A percentile compares a stretch with the other conserved stretches of the same genome.
Evolutionary conservation across 1,284 basidiomycete species (phyloP).

Genomic region (Boletus calvinii): DNA sequence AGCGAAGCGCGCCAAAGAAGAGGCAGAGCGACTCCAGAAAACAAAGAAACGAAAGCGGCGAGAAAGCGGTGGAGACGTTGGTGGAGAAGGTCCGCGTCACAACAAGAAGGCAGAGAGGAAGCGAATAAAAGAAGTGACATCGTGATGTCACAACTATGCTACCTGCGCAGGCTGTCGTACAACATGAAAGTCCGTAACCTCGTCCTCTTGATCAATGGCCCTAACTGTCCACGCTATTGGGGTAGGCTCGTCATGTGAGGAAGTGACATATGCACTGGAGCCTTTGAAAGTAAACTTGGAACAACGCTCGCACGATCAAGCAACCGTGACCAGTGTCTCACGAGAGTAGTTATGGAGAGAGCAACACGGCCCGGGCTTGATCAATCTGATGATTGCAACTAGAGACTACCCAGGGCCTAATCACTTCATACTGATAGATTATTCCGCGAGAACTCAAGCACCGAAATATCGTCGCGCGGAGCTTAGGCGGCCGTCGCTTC

Average conservation of each 20-base stretch:
- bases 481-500: background rate
- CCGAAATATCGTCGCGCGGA: no score
- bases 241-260: constrained; percentile 3
- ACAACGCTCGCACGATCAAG: constrained; percentile 7
- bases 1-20: constrained; percentile 34
- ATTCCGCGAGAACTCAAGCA: background rate
- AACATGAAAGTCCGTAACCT: background rate
- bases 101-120: constrained; percentile 22
- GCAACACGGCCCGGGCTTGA: background rate
- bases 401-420: no score
- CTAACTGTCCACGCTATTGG: background rate
- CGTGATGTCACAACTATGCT: constrained; percentile 11
- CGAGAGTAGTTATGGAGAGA: background rate
- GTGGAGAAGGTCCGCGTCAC: constrained; percentile 4
- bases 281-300: constrained; percentile 5
- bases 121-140: constrained; percentile 10
- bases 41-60: constrained; percentile 38
- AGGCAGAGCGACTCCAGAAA: constrained; percentile 32
- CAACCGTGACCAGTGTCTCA: background rate
- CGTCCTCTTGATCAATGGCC: background rate
- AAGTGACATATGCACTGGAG: background rate
- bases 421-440: no score
- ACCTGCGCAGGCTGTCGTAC: background rate
- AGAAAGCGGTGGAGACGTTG: constrained; percentile 3
- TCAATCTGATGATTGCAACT: background rate